Base-by-base conservation (phyloP, 352 stramenopile genomes). In the Plasmopara halstedii region DNA sequence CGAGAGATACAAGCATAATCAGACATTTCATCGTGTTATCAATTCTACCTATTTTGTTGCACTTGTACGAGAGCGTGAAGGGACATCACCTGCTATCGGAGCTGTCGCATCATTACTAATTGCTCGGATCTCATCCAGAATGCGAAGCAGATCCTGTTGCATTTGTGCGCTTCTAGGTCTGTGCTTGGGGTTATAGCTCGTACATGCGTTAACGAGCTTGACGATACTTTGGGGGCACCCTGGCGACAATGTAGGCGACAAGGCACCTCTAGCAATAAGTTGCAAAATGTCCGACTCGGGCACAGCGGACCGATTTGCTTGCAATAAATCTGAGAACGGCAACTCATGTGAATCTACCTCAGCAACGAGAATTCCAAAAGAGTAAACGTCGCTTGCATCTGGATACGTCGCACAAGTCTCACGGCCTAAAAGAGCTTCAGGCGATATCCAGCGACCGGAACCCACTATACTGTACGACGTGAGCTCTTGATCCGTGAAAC, bases 301-400 rank as follows among this genome's bases (percentile, higher is more conserved):
- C 15, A 83, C 54, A 31, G 71, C 66, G 11, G 68, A 64, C 6
- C 56, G 57, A 33, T 83, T 78, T 3, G 70, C 67, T 43, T 74
- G 58, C 70, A 82, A 82, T n/a, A 83, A 52, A 42, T 86, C 69
- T 7, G 72, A 73, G 39, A 87, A 87, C 9, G 74, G 74, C 31
- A 87, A 58, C 46, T 80, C 66, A 42, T 86, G 74, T 17, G 74
- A 81, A 27, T 86, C 73, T 58, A 85, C 66, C 46, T 86, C 74
- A 14, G 75, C 68, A 26, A 86, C 78, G 35, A 86, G 40, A 35
- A 86, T 79, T 18, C 74, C 74, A 46, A 86, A 60, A 39, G 74
- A 76, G 45, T 86, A 86, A 31, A 87, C 75, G 26, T 87, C 72
- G 18, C 60, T 70, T 2, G 71, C 72, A 13, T 78, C 67, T 17